Conservation (phyloP, 2,329 filamentous ascomycete species). For the Aspergillus arachidicola region DNA sequence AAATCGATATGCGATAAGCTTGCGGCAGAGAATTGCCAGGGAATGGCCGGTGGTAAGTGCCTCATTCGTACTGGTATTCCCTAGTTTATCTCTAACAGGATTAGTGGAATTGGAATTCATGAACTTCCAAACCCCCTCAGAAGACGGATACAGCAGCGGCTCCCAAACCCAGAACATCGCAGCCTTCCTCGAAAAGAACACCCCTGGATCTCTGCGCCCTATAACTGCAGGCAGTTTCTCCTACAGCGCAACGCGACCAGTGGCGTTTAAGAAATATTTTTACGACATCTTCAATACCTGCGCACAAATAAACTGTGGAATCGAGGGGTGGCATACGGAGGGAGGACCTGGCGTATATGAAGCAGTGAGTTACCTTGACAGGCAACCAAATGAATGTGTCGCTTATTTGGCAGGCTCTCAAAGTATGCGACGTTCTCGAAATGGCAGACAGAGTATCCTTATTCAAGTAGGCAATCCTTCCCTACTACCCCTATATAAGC, state of each 20-base stretch:
- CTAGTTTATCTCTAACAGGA: slow-evolving; percentile 5
- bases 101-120: slow-evolving; percentile 86
- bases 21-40: slow-evolving; percentile 67
- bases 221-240: slow-evolving; percentile 93
- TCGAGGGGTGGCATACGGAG: slow-evolving; percentile 94
- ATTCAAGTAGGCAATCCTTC: slow-evolving; percentile 67
- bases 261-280: slow-evolving; percentile 88
- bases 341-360: slow-evolving; percentile 91
- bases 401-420: slow-evolving; percentile 59
- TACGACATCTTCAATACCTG: slow-evolving; percentile 83
- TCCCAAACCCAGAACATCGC: slow-evolving; percentile 77
- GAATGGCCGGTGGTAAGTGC: slow-evolving; percentile 79
- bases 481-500: neutral
- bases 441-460: slow-evolving; percentile 89
- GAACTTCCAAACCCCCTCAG: slow-evolving; percentile 32
- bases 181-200: slow-evolving; percentile 70
- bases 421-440: slow-evolving; percentile 78
- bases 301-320: slow-evolving; percentile 71
- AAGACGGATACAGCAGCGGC: slow-evolving; percentile 62
- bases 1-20: slow-evolving; percentile 69
- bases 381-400: neutral
- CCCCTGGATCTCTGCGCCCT: slow-evolving; percentile 70
- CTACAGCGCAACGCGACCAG: slow-evolving; percentile 80
- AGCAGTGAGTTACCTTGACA: slow-evolving; percentile 57
- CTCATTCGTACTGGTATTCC: slow-evolving; percentile 35